Conservation (phyloP, 164 flowering plant genomes). For the Vitis riparia region DNA sequence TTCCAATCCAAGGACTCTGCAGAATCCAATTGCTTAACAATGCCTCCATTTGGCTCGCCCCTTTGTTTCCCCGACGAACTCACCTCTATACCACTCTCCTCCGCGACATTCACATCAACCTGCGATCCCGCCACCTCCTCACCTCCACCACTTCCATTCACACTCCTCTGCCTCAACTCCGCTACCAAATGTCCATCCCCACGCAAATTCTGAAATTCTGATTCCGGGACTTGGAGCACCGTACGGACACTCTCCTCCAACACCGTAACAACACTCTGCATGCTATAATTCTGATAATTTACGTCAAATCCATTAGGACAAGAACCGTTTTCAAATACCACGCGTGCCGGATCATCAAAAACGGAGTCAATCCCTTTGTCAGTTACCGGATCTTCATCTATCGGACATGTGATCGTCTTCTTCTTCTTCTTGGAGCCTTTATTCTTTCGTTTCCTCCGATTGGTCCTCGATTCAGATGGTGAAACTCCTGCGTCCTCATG, state of each 20-base stretch:
- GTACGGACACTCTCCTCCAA: constrained; percentile 24
- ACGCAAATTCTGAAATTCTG: constrained; percentile 21
- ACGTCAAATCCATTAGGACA: constrained; percentile 8
- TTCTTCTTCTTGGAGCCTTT: constrained; percentile 34
- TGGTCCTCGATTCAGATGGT: constrained; percentile 3
- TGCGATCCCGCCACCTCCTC: constrained; percentile 7
- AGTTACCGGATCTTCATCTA: constrained; percentile 24
- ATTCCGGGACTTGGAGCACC: constrained; percentile 16
- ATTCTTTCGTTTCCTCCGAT: constrained; percentile 34
- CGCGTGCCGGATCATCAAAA: constrained; percentile 8
- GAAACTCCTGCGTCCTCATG: not conserved
- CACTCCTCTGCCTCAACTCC: constrained; percentile 72
- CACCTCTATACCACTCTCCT: constrained; percentile 26
- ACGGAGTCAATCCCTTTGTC: constrained; percentile 14
- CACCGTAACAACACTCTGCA: constrained; percentile 20
- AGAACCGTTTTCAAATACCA: not conserved
- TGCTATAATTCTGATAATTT: constrained; percentile 13
- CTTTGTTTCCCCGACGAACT: constrained; percentile 17
- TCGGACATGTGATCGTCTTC: constrained; percentile 14
- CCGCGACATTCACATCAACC: constrained; percentile 16
- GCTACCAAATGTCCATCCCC: constrained; percentile 24
- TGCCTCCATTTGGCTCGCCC: constrained; percentile 34
- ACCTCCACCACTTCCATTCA: constrained; percentile 32
- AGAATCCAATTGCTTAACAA: constrained; percentile 43
- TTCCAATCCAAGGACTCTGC: constrained; percentile 79